phyloP scores from a whole-genome alignment of 495 filamentous ascomycete species.

The Gamarada debralockiae region DNA sequence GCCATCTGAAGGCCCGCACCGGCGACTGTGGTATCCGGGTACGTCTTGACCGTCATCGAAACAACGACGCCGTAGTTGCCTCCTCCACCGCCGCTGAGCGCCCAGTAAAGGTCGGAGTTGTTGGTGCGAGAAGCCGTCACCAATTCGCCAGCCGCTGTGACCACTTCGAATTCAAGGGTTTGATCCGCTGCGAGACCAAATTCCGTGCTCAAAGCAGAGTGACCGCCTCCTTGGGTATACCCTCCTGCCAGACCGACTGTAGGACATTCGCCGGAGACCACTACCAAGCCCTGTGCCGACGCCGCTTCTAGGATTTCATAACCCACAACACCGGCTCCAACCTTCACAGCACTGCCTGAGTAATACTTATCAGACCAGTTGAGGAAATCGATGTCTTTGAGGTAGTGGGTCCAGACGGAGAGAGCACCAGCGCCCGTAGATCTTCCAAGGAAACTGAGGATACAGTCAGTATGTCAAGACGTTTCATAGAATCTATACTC shows the following conservation, averaged over 20 bases:
- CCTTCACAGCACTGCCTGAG: slow-evolving; percentile 31
- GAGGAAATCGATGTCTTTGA: slow-evolving; percentile 42
- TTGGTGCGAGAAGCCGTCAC: slow-evolving; percentile 38
- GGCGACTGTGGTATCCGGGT: slow-evolving; percentile 14
- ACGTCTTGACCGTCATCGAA: slow-evolving; percentile 39
- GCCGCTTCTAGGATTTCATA: slow-evolving; percentile 46
- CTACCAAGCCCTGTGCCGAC: slow-evolving; percentile 37
- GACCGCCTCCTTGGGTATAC: slow-evolving; percentile 58
- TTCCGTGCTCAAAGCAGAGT: slow-evolving; percentile 44
- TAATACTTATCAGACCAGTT: slow-evolving; percentile 37
- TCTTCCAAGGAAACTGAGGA: slow-evolving; percentile 39
- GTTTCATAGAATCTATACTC: no score
- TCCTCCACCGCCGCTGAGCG: slow-evolving; percentile 57
- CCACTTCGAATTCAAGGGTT: slow-evolving; percentile 51
- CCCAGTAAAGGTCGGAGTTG: slow-evolving; percentile 55
- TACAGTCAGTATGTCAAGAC: no score
- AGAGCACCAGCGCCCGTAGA: slow-evolving; percentile 49
- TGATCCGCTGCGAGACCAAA: slow-evolving; percentile 59
- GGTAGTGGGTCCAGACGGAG: slow-evolving; percentile 47
- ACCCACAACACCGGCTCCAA: slow-evolving; percentile 57
- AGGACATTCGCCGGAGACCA: slow-evolving; percentile 48
- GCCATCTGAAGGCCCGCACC: slow-evolving; percentile 32
- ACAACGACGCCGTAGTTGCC: slow-evolving; percentile 47
- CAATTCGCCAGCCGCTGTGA: slow-evolving; percentile 40
- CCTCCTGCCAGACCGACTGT: slow-evolving; percentile 48